These are phyloP conservation scores for Chalciporus pseudorubinellus DNA, from an alignment of 768 basidiomycete genomes.

Conservation along the genomic window DNA sequence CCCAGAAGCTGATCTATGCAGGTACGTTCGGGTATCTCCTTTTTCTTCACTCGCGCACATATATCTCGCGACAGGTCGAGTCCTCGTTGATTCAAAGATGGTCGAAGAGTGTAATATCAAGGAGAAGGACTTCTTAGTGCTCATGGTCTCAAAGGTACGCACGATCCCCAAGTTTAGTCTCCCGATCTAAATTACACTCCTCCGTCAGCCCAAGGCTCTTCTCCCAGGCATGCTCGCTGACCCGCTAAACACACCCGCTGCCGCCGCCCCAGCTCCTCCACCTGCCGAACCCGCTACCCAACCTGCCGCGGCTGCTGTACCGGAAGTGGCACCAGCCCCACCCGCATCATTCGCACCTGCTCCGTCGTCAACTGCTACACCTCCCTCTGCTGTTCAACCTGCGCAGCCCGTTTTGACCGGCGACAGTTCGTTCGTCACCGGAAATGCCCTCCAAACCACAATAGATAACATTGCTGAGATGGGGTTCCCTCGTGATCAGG, in stretches of 20 bases:
- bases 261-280: slow-evolving; percentile 25
- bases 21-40: slow-evolving; percentile 46
- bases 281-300: slow-evolving; percentile 1
- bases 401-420: slow-evolving; percentile 38
- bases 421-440: slow-evolving; percentile 70
- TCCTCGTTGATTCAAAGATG: slow-evolving; percentile 84
- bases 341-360: slow-evolving; percentile 33
- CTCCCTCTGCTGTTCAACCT: slow-evolving; percentile 30
- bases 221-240: slow-evolving; percentile 17
- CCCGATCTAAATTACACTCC: slow-evolving; percentile 3
- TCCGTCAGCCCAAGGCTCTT: slow-evolving; percentile 52
- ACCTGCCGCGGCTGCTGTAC: slow-evolving; percentile 11
- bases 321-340: slow-evolving; percentile 20
- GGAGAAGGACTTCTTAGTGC: slow-evolving; percentile 98
- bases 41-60: slow-evolving; percentile 6
- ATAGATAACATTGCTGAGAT: slow-evolving; percentile 88
- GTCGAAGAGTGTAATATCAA: slow-evolving; percentile 88
- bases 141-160: slow-evolving; percentile 93
- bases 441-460: slow-evolving; percentile 69
- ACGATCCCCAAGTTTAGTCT: slow-evolving; percentile 9
- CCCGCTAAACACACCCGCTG: slow-evolving; percentile 5
- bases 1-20: slow-evolving; percentile 94
- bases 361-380: slow-evolving; percentile 32
- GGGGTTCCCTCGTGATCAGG: slow-evolving; percentile 88
- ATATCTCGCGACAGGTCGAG: slow-evolving; percentile 63